These are phyloP conservation scores for Echinochloa phyllopogon DNA, from an alignment of 176 grass and related monocot species.

Conservation along the genomic window DNA sequence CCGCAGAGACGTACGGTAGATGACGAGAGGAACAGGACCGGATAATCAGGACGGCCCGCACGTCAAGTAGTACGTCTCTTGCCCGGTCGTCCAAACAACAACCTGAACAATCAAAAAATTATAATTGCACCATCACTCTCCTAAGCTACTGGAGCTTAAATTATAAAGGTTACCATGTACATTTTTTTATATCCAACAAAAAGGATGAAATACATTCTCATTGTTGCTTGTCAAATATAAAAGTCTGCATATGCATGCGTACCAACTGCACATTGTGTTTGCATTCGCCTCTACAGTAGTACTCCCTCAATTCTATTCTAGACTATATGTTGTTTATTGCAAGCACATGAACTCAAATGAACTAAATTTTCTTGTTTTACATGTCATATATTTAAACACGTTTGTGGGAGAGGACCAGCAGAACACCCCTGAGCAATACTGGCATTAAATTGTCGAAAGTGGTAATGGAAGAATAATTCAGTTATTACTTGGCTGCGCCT, in stretches of 20 bases:
- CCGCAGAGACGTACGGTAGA: background rate
- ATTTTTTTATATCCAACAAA: too few species aligned
- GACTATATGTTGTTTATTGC: too few species aligned
- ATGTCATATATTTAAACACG: too few species aligned
- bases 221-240: background rate
- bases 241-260: background rate
- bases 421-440: background rate
- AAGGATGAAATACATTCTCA: too few species aligned
- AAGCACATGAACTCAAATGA: too few species aligned
- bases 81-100: conserved; percentile 19
- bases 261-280: background rate
- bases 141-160: background rate
- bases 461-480: background rate
- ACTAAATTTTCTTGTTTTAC: too few species aligned
- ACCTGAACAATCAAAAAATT: background rate
- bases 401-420: background rate
- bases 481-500: background rate
- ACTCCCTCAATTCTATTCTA: too few species aligned
- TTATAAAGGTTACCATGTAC: background rate
- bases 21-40: background rate
- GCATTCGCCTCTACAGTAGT: background rate
- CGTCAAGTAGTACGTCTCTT: background rate
- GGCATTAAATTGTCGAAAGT: background rate
- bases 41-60: conserved; percentile 32
- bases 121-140: background rate